Percentiles rank a stretch among this genome's conserved stretches.
These are phyloP conservation scores for Vigna nakashimae DNA, from an alignment of 306 rosid species.

Conservation along the genomic window DNA sequence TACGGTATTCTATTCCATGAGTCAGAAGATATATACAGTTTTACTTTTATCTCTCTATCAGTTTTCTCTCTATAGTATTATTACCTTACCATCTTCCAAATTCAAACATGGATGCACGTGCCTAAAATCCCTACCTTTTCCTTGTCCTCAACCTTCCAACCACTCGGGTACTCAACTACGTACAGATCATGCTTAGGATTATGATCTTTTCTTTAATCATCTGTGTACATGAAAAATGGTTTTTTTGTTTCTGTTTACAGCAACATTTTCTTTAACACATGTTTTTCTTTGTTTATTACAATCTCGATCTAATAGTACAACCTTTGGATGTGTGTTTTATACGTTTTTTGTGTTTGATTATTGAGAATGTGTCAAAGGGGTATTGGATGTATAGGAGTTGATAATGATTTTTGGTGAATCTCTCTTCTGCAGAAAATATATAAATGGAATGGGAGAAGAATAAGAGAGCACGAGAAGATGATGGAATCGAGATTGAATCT, in stretches of 20 bases:
- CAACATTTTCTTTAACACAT: background rate
- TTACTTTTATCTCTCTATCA: slow-evolving; percentile 58
- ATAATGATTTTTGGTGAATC: slow-evolving; percentile 19
- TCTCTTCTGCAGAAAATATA: slow-evolving; percentile 21
- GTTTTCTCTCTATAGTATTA: slow-evolving; percentile 46
- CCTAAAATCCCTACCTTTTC: slow-evolving; percentile 21
- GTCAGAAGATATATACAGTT: slow-evolving; percentile 50
- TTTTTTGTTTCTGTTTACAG: slow-evolving; percentile 6
- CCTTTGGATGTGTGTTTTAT: slow-evolving; percentile 18
- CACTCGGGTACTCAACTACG: slow-evolving; percentile 33
- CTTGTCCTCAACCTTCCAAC: slow-evolving; percentile 8
- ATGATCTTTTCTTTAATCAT: background rate
- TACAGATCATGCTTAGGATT: background rate
- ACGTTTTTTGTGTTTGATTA: slow-evolving; percentile 1
- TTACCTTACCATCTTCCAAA: slow-evolving; percentile 43
- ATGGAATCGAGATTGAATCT: slow-evolving; percentile 31
- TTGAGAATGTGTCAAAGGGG: background rate
- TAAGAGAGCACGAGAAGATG: slow-evolving; percentile 65
- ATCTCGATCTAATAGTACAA: slow-evolving; percentile 31
- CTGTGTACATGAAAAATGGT: slow-evolving; percentile 6
- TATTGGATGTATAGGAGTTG: background rate
- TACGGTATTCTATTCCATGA: slow-evolving; percentile 43
- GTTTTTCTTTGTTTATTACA: background rate
- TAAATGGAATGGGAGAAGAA: slow-evolving; percentile 56
- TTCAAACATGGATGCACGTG: slow-evolving; percentile 21